Percentiles rank a stretch among this genome's conserved stretches.
Conservation (phyloP, 2,329 filamentous ascomycete species). For the Diplodia mutila region DNA sequence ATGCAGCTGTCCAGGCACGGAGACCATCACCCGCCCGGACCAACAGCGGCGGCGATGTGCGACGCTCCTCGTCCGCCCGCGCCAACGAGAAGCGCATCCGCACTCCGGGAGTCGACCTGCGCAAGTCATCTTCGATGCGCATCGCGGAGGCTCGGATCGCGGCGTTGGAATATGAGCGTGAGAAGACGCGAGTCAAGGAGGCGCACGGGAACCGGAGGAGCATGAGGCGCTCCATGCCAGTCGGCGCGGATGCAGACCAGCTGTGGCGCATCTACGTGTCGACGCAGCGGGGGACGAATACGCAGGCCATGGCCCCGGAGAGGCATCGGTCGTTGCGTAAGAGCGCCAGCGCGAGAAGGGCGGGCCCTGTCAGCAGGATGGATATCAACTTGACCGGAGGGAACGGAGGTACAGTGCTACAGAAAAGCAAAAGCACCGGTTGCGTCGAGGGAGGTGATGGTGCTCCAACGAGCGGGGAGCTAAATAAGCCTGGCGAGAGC, state of each 20-base stretch:
- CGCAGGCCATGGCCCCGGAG: neutral
- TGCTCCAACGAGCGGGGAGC: neutral
- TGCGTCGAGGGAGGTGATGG: neutral
- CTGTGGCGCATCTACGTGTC: conserved; percentile 7
- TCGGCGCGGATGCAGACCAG: neutral
- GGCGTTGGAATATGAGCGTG: neutral
- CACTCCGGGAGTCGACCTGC: neutral
- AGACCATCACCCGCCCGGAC: no score
- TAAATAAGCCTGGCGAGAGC: neutral
- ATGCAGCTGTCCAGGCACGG: no score
- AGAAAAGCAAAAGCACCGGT: neutral
- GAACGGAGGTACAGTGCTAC: neutral
- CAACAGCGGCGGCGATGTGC: neutral
- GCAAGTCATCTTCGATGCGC: neutral
- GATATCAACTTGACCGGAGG: neutral
- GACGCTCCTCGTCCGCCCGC: neutral
- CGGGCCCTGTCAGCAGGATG: neutral
- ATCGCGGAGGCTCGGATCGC: neutral
- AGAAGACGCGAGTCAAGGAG: neutral
- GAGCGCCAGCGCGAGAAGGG: neutral
- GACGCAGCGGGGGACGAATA: neutral
- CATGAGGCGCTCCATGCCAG: neutral
- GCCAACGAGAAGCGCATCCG: neutral
- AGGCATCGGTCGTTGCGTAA: neutral
- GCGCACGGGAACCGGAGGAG: neutral